Evolutionary conservation across 305 asterid species (phyloP), one percentile per base, ranked within the genome.

Genomic region (Fraxinus sp.): DNA sequence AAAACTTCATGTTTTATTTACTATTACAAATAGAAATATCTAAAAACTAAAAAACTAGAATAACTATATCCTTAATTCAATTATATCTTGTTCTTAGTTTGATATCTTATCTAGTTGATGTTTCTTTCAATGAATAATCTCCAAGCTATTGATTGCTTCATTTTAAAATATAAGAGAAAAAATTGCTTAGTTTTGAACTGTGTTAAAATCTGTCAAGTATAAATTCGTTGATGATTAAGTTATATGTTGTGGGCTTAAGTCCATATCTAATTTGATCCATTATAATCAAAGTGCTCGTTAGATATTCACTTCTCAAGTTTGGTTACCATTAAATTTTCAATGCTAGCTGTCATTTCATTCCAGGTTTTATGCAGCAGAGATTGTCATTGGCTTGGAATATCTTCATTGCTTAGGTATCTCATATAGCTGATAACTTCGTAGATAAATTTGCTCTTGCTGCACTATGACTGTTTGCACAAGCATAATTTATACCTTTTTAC

Each of bases 281-380:
- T 59, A 18, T 22, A 22, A 22, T 59, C 71, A 16, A n/a, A n/a
- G 64, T 55, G 64, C 64, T 55, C 8, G 3, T 55, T 55, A 14
- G 64, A 1, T 55, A 55, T 55, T 55, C 64, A 55, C 24, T 55
- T 55, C 4, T 55, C 64, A n/a, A 55, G 24, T 55, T 57, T 64
- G 10, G 41, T 70, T 11, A 70, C 75, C 75, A 7, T 30, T 70
- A 30, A 13, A 36, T 30, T 70, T 70, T 32, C 22, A 30, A 14
- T 5, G 20, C 75, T 28, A 11, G 32, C n/a, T 66, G 75, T 70
- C 75, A 70, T 70, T 46, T 30, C 62, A 84, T 81, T 79, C 80
- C 92, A 96, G 99, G 93, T 96, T 96, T 90, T 96, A 89, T 89
- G 95, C 98, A 41, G 99, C 98, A 79, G 99, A 95, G 86, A 95